These are phyloP conservation scores for Starmera dryadoides DNA, from an alignment of 805 yeast species.

Conservation along the genomic window DNA sequence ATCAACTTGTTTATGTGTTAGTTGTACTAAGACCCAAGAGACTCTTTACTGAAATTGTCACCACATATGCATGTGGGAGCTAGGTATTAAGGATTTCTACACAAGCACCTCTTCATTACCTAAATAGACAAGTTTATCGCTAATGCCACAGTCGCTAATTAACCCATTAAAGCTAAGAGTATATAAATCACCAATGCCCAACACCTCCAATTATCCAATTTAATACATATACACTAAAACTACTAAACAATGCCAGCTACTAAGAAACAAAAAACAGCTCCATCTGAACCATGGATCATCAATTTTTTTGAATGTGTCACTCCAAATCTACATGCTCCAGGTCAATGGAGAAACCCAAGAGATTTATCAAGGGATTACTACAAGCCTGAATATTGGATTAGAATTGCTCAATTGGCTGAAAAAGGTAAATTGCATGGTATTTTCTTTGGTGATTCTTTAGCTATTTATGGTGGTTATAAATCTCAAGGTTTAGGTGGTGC, in stretches of 20 bases:
- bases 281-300: slow-evolving; percentile 1
- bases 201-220: no score
- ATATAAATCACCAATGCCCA: no score
- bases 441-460: slow-evolving; percentile 29
- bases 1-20: no score
- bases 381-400: slow-evolving; percentile 24
- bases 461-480: slow-evolving; percentile 29
- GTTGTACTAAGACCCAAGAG: no score
- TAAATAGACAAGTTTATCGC: no score
- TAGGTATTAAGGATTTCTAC: no score
- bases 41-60: no score
- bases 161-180: no score
- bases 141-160: no score
- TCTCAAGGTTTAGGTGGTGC: slow-evolving; percentile 19
- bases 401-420: slow-evolving; percentile 27
- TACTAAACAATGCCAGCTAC: background rate
- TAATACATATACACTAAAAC: no score
- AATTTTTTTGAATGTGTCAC: slow-evolving; percentile 3
- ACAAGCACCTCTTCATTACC: no score
- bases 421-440: slow-evolving; percentile 27
- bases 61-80: no score
- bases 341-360: slow-evolving; percentile 10
- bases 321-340: slow-evolving; percentile 9
- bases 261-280: slow-evolving; percentile 1
- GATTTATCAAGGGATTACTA: slow-evolving; percentile 2